phyloP scores from a whole-genome alignment of 306 rosid species.

The Potentilla sterilis region DNA sequence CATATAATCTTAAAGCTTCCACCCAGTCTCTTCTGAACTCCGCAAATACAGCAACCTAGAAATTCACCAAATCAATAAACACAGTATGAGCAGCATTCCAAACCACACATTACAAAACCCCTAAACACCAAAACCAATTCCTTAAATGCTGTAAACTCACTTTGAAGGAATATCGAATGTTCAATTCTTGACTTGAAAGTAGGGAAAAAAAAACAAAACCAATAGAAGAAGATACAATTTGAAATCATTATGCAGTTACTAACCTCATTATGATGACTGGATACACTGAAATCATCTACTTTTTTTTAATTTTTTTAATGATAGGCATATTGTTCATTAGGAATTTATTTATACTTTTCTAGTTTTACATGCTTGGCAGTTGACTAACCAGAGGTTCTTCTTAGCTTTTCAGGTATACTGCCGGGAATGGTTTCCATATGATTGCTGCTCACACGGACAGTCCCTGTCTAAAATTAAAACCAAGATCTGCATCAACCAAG shows the following conservation, averaged over 20 bases:
- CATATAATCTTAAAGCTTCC: slow-evolving; percentile 85
- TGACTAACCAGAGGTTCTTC: slow-evolving; percentile 19
- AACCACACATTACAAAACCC: neutral
- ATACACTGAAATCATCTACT: neutral
- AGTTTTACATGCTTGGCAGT: neutral
- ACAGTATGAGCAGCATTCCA: slow-evolving; percentile 28
- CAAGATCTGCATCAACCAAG: slow-evolving; percentile 75
- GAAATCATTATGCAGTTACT: neutral
- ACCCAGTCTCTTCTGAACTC: slow-evolving; percentile 91
- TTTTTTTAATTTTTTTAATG: neutral
- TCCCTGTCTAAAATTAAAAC: slow-evolving; percentile 88
- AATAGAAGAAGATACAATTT: neutral
- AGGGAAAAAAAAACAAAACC: neutral
- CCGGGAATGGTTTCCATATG: slow-evolving; percentile 78
- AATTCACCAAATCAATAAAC: slow-evolving; percentile 34
- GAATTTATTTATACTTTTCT: neutral
- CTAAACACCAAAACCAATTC: neutral
- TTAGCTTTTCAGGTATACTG: slow-evolving; percentile 55
- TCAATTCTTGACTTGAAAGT: slow-evolving; percentile 19
- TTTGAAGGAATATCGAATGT: slow-evolving; percentile 84
- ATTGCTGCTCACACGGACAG: slow-evolving; percentile 98
- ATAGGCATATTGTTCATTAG: neutral
- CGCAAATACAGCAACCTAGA: slow-evolving; percentile 93
- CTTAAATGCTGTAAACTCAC: slow-evolving; percentile 32
- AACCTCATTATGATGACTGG: neutral